Conservation (phyloP, 345 rosid species). For the Euphorbia peplus region DNA sequence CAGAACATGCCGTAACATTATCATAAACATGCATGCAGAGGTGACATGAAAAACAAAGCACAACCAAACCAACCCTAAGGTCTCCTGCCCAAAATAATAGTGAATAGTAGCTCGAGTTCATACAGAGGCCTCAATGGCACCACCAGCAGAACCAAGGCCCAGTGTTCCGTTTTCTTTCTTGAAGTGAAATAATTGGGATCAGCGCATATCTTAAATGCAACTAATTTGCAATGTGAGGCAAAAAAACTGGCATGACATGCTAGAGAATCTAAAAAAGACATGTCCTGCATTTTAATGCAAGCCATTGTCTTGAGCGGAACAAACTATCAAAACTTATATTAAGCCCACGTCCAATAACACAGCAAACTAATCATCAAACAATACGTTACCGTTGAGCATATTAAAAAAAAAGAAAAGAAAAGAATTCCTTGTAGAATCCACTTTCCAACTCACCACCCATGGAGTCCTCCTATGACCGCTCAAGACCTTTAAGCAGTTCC, state of each 20-base stretch:
- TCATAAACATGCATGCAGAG: background rate
- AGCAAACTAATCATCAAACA: background rate
- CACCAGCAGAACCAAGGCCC: background rate
- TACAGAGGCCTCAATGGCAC: background rate
- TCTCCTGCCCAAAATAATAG: background rate
- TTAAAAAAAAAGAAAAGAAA: too few relatives aligned
- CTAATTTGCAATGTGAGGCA: background rate
- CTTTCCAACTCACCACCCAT: constrained; percentile 81
- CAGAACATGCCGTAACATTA: background rate
- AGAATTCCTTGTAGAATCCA: background rate
- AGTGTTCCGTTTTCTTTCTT: background rate
- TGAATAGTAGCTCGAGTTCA: background rate
- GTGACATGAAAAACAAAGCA: background rate
- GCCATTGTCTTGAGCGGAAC: background rate
- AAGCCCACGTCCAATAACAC: background rate
- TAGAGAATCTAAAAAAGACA: constrained; percentile 2
- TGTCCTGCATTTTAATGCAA: background rate
- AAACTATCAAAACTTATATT: background rate
- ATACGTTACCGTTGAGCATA: background rate
- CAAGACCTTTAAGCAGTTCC: constrained; percentile 87
- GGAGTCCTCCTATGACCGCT: constrained; percentile 96
- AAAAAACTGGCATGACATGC: background rate
- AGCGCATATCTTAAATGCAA: background rate
- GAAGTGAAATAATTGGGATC: background rate
- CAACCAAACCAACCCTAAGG: background rate